Conservation (phyloP, 2,329 filamentous ascomycete genomes). For the Talaromyces sp. region DNA sequence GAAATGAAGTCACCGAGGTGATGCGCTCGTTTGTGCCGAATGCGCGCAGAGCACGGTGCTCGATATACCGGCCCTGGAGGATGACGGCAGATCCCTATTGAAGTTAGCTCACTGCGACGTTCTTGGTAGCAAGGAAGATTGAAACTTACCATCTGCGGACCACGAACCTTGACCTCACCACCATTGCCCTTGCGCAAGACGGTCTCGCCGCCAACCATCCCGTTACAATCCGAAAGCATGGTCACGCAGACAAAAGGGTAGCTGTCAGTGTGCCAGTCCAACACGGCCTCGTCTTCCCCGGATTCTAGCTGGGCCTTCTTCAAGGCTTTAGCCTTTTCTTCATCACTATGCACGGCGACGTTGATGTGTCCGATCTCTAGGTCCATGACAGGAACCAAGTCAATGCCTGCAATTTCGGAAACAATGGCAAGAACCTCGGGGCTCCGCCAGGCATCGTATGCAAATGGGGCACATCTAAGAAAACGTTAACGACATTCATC, state of each 20-base stretch:
- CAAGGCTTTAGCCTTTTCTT: conserved; percentile 40
- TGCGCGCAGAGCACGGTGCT: conserved; percentile 57
- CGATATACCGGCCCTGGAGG: conserved; percentile 63
- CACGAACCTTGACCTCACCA: conserved; percentile 52
- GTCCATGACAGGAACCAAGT: conserved; percentile 50
- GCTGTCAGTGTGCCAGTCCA: conserved; percentile 60
- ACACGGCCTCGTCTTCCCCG: conserved; percentile 47
- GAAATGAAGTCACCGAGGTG: conserved; percentile 61
- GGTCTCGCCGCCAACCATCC: conserved; percentile 61
- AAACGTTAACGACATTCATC: background rate
- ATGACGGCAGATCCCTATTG: conserved; percentile 57
- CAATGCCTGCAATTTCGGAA: conserved; percentile 50
- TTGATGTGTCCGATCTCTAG: conserved; percentile 54
- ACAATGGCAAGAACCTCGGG: conserved; percentile 45
- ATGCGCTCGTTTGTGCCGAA: conserved; percentile 57
- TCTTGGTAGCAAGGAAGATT: background rate
- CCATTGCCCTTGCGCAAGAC: conserved; percentile 51
- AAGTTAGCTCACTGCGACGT: background rate
- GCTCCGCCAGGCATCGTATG: conserved; percentile 56
- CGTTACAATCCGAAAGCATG: conserved; percentile 58
- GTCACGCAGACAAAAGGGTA: conserved; percentile 66
- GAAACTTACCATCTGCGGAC: conserved; percentile 51
- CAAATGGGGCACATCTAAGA: conserved; percentile 56
- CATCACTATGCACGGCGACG: conserved; percentile 46
- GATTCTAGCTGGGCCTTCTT: conserved; percentile 30